Conservation (phyloP, 2,329 filamentous ascomycete species). For the Incumbomyces delicatus region DNA sequence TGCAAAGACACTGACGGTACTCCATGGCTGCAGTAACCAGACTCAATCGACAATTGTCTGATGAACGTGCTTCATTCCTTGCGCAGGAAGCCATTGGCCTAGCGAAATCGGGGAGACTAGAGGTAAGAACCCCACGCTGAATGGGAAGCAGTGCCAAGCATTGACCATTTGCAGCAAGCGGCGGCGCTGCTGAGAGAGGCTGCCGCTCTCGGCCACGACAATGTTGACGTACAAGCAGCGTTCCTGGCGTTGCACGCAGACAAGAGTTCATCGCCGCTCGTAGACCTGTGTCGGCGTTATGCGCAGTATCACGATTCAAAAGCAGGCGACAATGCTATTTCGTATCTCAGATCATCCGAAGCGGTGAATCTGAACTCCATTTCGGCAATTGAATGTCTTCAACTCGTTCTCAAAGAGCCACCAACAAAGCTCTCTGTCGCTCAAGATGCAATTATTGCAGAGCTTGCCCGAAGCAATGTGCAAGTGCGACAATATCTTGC, state of each 20-base stretch:
- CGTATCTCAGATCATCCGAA: slow-evolving; percentile 35
- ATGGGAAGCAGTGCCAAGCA: slow-evolving; percentile 1
- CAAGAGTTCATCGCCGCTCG: slow-evolving; percentile 25
- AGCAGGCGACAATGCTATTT: slow-evolving; percentile 35
- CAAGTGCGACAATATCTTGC: slow-evolving; percentile 36
- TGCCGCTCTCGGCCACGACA: slow-evolving; percentile 36
- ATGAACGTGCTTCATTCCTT: slow-evolving; percentile 37
- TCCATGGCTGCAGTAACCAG: slow-evolving; percentile 8
- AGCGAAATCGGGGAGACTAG: slow-evolving; percentile 34
- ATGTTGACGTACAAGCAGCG: slow-evolving; percentile 35
- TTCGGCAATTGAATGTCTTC: slow-evolving; percentile 34
- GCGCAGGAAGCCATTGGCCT: slow-evolving; percentile 39
- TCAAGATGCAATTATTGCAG: slow-evolving; percentile 39
- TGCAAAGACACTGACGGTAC: background rate
- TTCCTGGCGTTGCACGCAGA: slow-evolving; percentile 35
- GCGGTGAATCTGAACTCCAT: slow-evolving; percentile 31
- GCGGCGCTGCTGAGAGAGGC: slow-evolving; percentile 40
- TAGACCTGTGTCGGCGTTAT: slow-evolving; percentile 37
- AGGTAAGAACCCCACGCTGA: slow-evolving; percentile 3
- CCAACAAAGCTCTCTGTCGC: slow-evolving; percentile 28
- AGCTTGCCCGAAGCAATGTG: slow-evolving; percentile 34
- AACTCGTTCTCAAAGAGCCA: slow-evolving; percentile 31
- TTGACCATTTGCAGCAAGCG: slow-evolving; percentile 29
- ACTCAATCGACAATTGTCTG: slow-evolving; percentile 24
- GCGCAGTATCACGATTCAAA: slow-evolving; percentile 31